Base-by-base conservation (phyloP, 768 basidiomycete species). In the Leccinum rimulosum region DNA sequence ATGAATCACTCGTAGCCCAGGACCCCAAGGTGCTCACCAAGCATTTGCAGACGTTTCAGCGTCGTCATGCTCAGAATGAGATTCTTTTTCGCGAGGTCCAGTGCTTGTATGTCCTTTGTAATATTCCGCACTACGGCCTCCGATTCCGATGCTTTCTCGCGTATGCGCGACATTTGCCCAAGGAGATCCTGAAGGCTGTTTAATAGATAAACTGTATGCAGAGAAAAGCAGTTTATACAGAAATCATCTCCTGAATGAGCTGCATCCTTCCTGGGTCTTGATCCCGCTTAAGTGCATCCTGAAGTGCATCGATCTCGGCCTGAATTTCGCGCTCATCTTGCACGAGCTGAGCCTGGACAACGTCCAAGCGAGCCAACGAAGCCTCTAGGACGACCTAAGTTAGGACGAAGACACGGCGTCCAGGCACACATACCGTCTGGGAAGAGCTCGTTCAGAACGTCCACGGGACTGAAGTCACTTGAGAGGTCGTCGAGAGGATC, bases 141-240 rank as follows among this genome's bases (percentile, higher is more conserved):
- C 3, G 93, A 95, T 70, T 99, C 97, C 1, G 93, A 91, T 0
- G 96, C 95, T 70, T 98, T 98, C 75, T 98, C 95, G 48, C 94
- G 84, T 64, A 98, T 97, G 57, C 90, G 89, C 38, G 90, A 95
- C 86, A 98, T 96, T 76, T 98, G 96, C 28, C 89, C 87, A 51
- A 98, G 82, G 15, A 98, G 80, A 68, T 97, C 95, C 95, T 98
- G 68, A 57, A 6, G 25, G 31, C 50, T 28, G 43, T 55, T 57
- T 68, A 43, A 61, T 11, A 55, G 19, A 51, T 59, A 33, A 43
- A 14, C 22, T 11, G 11, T 48, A 14, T 40, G 52, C 30, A 22
- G 35, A 61, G 3, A 17, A 55, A 48, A 22, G 8, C 1, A 28
- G 25, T 11, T 70, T 84, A 58, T 63, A 98, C 96, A 22, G 90